Evolutionary conservation across 495 filamentous ascomycete species (phyloP), one percentile per base, ranked within the genome.

Genomic region (Aspergillus egyptiacus): DNA sequence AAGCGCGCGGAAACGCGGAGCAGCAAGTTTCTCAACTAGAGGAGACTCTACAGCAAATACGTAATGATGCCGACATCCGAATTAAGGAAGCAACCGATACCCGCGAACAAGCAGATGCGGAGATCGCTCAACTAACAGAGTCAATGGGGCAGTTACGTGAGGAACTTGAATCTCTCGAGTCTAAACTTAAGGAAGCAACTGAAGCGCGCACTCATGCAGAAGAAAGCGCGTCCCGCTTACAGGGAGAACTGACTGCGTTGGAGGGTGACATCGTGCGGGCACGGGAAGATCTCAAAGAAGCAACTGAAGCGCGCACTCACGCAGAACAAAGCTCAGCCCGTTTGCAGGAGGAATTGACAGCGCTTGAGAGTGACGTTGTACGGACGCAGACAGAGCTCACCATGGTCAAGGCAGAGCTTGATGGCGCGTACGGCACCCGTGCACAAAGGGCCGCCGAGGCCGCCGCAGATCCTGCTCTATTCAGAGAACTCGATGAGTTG

Each of bases 391-490:
- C 91, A 30, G 93, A 97, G 60, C 72, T 95, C 48, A 91, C 91
- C 37, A 81, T 98, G 67, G 86, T 86, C 47, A 88, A 86, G 64
- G 93, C 93, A 5, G 93, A 98, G 70, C 84, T 97, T 27, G 93
- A 98, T 59, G 87, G 88, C 44, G 91, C 93, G 15, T 95, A 96
- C 60, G 93, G 89, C 22, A 80, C 80, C 8, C 73, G 87, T 46
- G 78, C 83, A 31, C 74, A 93, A 63, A 81, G 89, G 18, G 89
- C 87, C 5, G 86, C 86, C 0, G 84, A 89, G 60, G 82, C 79
- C 13, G 83, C 87, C 1, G 73, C 80, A 30, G 77, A 80, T 50
- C 77, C 88, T 4, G 77, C 77, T 28, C 75, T 88, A 38, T 76
- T 77, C 48, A 74, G 75, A 20, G 83, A 91, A 61, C 70, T 88